Evolutionary conservation across 1,139 yeast species (phyloP).

Genomic region (Diutina pseudorugosa): DNA sequence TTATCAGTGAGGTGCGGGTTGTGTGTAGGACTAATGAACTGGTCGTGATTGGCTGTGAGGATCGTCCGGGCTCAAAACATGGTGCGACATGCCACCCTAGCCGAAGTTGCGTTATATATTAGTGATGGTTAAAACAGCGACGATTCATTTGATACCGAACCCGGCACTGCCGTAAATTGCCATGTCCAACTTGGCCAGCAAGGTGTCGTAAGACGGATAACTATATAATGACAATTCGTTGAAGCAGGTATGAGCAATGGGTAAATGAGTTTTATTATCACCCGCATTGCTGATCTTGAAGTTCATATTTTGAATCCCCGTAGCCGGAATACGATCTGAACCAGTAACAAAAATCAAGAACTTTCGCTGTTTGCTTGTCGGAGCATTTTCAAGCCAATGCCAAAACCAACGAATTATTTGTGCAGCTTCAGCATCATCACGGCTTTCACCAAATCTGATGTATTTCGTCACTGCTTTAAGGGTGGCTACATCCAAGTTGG

Average conservation of each 20-base stretch:
- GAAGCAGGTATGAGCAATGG: constrained; percentile 88
- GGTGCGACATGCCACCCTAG: background rate
- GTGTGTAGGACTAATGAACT: background rate
- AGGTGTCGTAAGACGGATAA: constrained; percentile 40
- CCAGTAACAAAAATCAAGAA: constrained; percentile 77
- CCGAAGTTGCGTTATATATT: background rate
- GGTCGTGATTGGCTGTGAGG: background rate
- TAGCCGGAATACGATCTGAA: constrained; percentile 84
- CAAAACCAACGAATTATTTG: constrained; percentile 67
- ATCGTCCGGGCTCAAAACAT: background rate
- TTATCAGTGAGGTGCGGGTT: background rate
- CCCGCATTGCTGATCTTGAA: constrained; percentile 48
- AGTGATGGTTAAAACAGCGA: background rate
- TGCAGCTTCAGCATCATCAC: constrained; percentile 17
- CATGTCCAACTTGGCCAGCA: constrained; percentile 40
- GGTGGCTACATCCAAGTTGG: constrained; percentile 53
- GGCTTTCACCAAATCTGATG: constrained; percentile 9
- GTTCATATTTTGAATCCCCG: constrained; percentile 66
- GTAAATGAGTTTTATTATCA: constrained; percentile 43
- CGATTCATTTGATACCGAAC: constrained; percentile 53
- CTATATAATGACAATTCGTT: constrained; percentile 73
- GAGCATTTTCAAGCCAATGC: constrained; percentile 47
- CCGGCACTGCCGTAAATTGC: constrained; percentile 80
- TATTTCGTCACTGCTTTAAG: constrained; percentile 65
- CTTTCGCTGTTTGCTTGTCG: constrained; percentile 40